Percentiles rank a stretch among this genome's conserved stretches.
These are phyloP conservation scores for Aspergillus bridgeri DNA, from an alignment of 495 filamentous ascomycete genomes.

Conservation along the genomic window DNA sequence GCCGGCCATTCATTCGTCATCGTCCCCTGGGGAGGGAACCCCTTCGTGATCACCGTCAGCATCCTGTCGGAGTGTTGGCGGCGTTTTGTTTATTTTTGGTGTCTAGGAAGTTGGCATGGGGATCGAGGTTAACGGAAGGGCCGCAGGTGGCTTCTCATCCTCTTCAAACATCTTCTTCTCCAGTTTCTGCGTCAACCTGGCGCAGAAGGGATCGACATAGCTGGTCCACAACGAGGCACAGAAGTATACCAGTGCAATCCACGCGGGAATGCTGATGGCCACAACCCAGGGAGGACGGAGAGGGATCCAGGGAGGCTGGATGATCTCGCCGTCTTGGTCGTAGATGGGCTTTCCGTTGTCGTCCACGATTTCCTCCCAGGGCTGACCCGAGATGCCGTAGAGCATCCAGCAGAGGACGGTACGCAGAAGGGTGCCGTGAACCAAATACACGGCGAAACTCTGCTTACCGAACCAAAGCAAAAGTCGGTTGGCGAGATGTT, in stretches of 20 bases:
- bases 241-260: conserved; percentile 56
- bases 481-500: conserved; percentile 51
- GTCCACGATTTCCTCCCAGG: conserved; percentile 47
- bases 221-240: conserved; percentile 61
- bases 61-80: too few relatives aligned
- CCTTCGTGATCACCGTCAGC: too few relatives aligned
- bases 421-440: conserved; percentile 63
- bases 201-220: conserved; percentile 64
- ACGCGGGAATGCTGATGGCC: conserved; percentile 49
- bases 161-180: conserved; percentile 53
- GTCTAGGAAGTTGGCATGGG: conserved; percentile 26
- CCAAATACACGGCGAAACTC: conserved; percentile 65
- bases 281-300: conserved; percentile 41
- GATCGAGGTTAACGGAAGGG: conserved; percentile 34
- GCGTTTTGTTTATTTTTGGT: too few relatives aligned
- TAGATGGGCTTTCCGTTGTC: conserved; percentile 17
- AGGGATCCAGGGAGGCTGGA: conserved; percentile 36
- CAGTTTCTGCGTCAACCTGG: conserved; percentile 53
- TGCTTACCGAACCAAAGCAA: conserved; percentile 66
- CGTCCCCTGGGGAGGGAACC: too few relatives aligned
- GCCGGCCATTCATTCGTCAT: too few relatives aligned
- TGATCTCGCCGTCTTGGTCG: conserved; percentile 32
- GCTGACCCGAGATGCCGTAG: conserved; percentile 54
- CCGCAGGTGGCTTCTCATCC: conserved; percentile 44
- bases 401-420: conserved; percentile 62